These are phyloP conservation scores for Claviceps sp. DNA, from an alignment of 2,329 filamentous ascomycete species.

Conservation along the genomic window DNA sequence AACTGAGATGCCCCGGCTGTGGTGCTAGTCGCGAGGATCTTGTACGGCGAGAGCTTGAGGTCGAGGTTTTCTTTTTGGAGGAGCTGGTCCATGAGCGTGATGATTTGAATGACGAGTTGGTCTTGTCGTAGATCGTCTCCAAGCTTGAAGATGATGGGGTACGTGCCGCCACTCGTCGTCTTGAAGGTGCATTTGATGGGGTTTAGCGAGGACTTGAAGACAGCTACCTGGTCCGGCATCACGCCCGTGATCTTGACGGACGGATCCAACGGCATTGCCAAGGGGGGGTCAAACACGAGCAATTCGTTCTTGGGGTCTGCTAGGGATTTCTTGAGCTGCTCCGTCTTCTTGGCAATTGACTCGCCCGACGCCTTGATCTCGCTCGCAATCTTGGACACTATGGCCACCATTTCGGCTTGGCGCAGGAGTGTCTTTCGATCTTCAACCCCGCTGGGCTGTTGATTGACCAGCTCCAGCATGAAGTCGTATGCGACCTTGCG, in stretches of 20 bases:
- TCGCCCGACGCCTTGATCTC: slow-evolving; percentile 75
- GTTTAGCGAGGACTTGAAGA: slow-evolving; percentile 91
- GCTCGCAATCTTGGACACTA: slow-evolving; percentile 77
- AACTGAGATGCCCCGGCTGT: slow-evolving; percentile 88
- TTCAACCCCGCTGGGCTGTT: slow-evolving; percentile 53
- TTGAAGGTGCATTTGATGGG: slow-evolving; percentile 87
- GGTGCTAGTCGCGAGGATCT: slow-evolving; percentile 85
- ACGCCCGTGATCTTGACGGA: slow-evolving; percentile 66
- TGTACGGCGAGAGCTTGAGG: slow-evolving; percentile 87
- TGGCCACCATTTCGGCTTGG: slow-evolving; percentile 79
- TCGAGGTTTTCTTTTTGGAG: slow-evolving; percentile 94
- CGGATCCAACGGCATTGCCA: slow-evolving; percentile 82
- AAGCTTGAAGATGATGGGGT: slow-evolving; percentile 93
- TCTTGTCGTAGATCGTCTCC: slow-evolving; percentile 94
- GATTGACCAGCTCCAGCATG: slow-evolving; percentile 72
- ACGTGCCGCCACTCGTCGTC: slow-evolving; percentile 61
- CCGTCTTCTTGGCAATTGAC: slow-evolving; percentile 66
- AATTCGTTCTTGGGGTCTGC: slow-evolving; percentile 87
- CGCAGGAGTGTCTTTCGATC: slow-evolving; percentile 64
- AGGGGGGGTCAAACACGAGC: slow-evolving; percentile 64
- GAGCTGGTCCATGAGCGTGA: slow-evolving; percentile 93
- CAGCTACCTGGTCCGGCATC: slow-evolving; percentile 69
- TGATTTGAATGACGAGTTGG: slow-evolving; percentile 92
- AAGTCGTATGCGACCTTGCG: slow-evolving; percentile 92
- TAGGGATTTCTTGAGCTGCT: slow-evolving; percentile 71